A percentile compares a stretch with the other conserved stretches of the same genome.
Evolutionary conservation across 148 eudicot genomes (phyloP).

Genomic region (Rhododendron ferrugineum): DNA sequence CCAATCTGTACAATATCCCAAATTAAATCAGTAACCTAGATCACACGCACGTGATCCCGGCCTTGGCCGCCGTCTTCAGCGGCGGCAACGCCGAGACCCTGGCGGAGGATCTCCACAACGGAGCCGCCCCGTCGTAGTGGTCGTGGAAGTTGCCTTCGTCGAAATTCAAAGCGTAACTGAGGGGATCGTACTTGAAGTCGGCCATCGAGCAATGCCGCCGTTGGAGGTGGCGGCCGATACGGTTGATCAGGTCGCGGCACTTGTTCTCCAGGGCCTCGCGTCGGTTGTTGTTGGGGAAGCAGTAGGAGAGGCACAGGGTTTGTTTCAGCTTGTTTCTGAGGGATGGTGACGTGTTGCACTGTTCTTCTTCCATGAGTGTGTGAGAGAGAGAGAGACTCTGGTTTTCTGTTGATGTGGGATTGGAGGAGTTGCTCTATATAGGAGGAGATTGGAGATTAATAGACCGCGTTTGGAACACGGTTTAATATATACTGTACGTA

Average conservation of each 20-base stretch:
- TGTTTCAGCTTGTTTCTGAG: background rate
- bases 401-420: background rate
- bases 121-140: background rate
- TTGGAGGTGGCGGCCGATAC: background rate
- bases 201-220: slow-evolving; percentile 21
- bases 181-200: slow-evolving; percentile 45
- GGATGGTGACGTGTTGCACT: background rate
- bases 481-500: too few relatives aligned
- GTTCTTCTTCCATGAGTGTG: background rate
- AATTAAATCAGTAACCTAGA: too few relatives aligned
- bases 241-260: background rate
- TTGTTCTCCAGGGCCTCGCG: too few relatives aligned
- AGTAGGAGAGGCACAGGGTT: background rate
- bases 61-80: background rate
- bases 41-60: background rate
- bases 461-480: background rate
- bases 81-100: slow-evolving; percentile 24
- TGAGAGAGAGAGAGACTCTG: background rate
- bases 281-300: background rate
- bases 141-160: slow-evolving; percentile 14
- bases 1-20: too few relatives aligned
- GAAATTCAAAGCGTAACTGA: slow-evolving; percentile 45
- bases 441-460: background rate
- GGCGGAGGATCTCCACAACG: slow-evolving; percentile 23
- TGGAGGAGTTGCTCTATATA: background rate